Conservation (phyloP, 2,329 filamentous ascomycete species). For the Xylaria arbuscula region DNA sequence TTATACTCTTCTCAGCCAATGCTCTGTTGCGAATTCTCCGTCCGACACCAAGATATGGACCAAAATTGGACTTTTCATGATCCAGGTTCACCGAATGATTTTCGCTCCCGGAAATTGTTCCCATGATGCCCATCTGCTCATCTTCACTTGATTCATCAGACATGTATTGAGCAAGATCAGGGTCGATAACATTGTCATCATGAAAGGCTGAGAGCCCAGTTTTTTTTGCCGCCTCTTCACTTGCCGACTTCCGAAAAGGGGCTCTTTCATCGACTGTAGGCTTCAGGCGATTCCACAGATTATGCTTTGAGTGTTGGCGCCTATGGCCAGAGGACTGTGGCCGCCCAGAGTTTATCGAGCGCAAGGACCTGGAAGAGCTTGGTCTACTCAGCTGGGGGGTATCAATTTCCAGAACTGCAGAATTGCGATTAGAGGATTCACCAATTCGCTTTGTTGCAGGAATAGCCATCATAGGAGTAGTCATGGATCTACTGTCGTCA, state of each 20-base stretch:
- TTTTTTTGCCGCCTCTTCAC: constrained; percentile 73
- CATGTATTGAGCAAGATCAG: constrained; percentile 93
- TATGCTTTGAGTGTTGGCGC: constrained; percentile 88
- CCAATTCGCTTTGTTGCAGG: constrained; percentile 73
- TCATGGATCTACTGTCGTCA: constrained; percentile 63
- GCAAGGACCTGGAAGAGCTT: constrained; percentile 90
- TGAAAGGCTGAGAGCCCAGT: constrained; percentile 89
- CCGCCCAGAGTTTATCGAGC: constrained; percentile 74
- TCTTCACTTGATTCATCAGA: constrained; percentile 96
- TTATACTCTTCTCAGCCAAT: constrained; percentile 79
- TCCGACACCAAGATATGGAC: constrained; percentile 76
- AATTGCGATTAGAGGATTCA: constrained; percentile 84
- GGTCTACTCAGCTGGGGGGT: constrained; percentile 85
- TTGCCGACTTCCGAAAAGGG: constrained; percentile 81
- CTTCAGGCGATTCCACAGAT: constrained; percentile 81
- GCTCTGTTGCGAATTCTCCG: constrained; percentile 77
- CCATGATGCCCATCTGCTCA: constrained; percentile 89
- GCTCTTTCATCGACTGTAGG: constrained; percentile 79
- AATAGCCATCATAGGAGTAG: constrained; percentile 78
- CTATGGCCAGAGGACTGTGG: constrained; percentile 84
- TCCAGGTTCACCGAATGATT: constrained; percentile 74
- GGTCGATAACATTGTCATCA: constrained; percentile 98
- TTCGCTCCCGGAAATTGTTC: constrained; percentile 75
- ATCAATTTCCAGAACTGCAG: constrained; percentile 90
- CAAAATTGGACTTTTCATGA: constrained; percentile 78